A percentile compares a stretch with the other conserved stretches of the same genome.
These are phyloP conservation scores for Eucalyptus paniculata DNA, from an alignment of 345 rosid species.

Conservation along the genomic window DNA sequence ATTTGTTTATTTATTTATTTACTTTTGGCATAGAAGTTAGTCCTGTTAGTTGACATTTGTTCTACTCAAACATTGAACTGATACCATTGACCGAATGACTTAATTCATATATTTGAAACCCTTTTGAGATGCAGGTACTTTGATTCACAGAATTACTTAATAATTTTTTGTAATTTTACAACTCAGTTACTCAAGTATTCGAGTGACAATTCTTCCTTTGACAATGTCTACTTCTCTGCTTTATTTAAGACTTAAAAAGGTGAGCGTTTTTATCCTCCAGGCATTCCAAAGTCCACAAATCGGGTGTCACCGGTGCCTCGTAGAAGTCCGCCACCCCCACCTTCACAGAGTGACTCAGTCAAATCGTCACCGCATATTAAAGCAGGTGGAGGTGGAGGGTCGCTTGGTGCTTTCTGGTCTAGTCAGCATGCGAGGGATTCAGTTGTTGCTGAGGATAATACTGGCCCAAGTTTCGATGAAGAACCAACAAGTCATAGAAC, in stretches of 20 bases:
- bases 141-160: background rate
- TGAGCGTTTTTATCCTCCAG: background rate
- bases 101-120: background rate
- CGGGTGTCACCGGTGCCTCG: constrained; percentile 58
- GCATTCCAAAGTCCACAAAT: constrained; percentile 29
- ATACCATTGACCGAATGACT: background rate
- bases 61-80: background rate
- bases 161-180: background rate
- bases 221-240: background rate
- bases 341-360: constrained; percentile 21
- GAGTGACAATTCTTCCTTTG: background rate
- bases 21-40: constrained; percentile 22
- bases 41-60: background rate
- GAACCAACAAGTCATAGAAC: constrained; percentile 26
- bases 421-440: constrained; percentile 67
- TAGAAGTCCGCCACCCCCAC: constrained; percentile 82
- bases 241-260: background rate
- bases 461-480: constrained; percentile 53
- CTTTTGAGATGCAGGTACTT: background rate
- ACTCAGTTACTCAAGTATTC: background rate
- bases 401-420: constrained; percentile 92
- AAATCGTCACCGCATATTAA: constrained; percentile 15
- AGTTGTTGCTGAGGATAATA: constrained; percentile 32
- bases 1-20: too few relatives aligned
- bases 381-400: constrained; percentile 38